Conservation (phyloP, 148 eudicot genomes). For the Persicaria tinctoria region DNA sequence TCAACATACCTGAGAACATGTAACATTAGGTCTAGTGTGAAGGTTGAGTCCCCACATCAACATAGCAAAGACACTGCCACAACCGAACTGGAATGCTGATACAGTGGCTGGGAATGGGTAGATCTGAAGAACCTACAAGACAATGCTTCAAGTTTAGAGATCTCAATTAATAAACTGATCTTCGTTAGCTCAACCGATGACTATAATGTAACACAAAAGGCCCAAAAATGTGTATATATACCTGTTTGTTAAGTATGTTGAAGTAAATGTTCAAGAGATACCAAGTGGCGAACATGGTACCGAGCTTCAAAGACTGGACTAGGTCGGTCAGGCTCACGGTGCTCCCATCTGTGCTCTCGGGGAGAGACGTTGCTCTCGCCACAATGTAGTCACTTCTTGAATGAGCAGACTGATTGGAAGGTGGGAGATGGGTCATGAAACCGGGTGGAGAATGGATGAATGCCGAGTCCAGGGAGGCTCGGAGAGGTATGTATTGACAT, state of each 20-base stretch:
- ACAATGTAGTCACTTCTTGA: background rate
- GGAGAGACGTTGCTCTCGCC: background rate
- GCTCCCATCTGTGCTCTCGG: background rate
- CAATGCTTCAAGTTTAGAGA: background rate
- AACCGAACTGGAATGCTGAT: slow-evolving; percentile 67
- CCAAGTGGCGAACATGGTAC: slow-evolving; percentile 70
- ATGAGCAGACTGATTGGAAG: background rate
- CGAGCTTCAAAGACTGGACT: slow-evolving; percentile 38
- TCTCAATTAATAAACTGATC: background rate
- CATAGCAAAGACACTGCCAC: slow-evolving; percentile 63
- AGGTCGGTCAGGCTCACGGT: background rate
- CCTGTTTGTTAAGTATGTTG: slow-evolving; percentile 91
- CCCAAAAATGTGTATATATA: background rate
- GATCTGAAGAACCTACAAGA: slow-evolving; percentile 64
- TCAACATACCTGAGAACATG: slow-evolving; percentile 55
- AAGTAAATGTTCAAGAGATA: slow-evolving; percentile 72
- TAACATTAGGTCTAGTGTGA: slow-evolving; percentile 73
- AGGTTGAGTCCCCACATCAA: slow-evolving; percentile 82
- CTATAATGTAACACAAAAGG: too few species aligned
- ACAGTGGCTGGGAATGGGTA: slow-evolving; percentile 75
- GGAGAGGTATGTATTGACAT: background rate
- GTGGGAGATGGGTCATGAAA: background rate
- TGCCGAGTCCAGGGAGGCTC: background rate
- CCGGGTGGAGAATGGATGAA: background rate
- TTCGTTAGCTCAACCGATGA: background rate